Evolutionary conservation across 768 basidiomycete genomes (phyloP), one percentile per base, ranked within the genome.

Genomic region (Psilocybe tampanensis): DNA sequence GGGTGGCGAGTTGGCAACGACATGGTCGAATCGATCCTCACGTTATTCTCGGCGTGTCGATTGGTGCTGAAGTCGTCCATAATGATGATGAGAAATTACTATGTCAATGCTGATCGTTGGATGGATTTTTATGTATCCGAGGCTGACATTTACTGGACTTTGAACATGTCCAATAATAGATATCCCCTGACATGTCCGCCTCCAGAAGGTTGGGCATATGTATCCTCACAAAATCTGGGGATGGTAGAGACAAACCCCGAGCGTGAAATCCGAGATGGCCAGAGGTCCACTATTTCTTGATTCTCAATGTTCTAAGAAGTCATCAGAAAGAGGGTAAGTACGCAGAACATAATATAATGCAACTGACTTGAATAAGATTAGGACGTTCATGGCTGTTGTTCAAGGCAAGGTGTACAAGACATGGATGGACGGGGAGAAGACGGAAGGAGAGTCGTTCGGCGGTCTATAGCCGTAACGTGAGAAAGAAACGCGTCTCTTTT

Each of bases 11-110:
- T 71, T 15, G 72, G 77, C 32, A 54, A 26, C 29, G 60, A 33
- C 13, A 55, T 44, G 13, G 50, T 39, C 17, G 45, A 43, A 8
- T 66, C 63, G n/a, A 59, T 36, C 49, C 52, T 58, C 24, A 55
- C 24, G 22, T 47, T 32, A 58, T 47, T 56, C 49, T 57, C 60
- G 44, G 70, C 70, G 59, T 75, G 76, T 32, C 75, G 70, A 64
- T 81, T 82, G 12, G 80, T 79, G 63, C 80, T 80, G 60, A 82
- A 80, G 55, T 80, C 80, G 63, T 75, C 70, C 63, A 67, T 68
- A 52, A 24, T 24, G 22, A 23, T 24, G 33, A 12, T 24, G 13
- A n/a, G n/a, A n/a, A 32, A 22, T 44, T 0, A 32, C 15, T 24
- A 41, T 7, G 26, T 19, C 2, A 8, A 17, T 43, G 24, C 18